phyloP scores from a whole-genome alignment of 2,329 filamentous ascomycete genomes.

The Pseudocercospora eumusae region DNA sequence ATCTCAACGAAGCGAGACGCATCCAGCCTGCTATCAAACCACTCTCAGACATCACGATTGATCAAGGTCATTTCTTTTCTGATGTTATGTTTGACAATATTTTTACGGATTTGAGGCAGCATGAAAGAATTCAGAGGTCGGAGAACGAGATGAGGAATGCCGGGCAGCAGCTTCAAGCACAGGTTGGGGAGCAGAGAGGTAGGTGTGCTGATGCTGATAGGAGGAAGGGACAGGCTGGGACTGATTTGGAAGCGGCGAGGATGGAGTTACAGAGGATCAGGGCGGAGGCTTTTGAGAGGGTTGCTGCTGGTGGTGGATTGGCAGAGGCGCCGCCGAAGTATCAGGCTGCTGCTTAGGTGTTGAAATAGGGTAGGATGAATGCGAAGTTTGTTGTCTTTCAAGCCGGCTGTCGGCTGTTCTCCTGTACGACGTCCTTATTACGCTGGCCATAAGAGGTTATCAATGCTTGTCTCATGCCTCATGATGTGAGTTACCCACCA shows the following conservation, averaged over 20 bases:
- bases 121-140: slow-evolving; percentile 33
- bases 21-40: slow-evolving; percentile 30
- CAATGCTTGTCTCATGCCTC: neutral
- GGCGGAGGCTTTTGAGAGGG: slow-evolving; percentile 35
- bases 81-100: slow-evolving; percentile 39
- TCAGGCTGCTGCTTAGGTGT: neutral
- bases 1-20: slow-evolving; percentile 31
- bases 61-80: slow-evolving; percentile 35
- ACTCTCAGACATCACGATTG: slow-evolving; percentile 31
- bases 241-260: slow-evolving; percentile 30
- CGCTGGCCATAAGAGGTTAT: neutral
- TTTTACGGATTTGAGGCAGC: slow-evolving; percentile 31
- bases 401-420: neutral
- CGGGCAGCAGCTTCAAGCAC: slow-evolving; percentile 26
- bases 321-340: slow-evolving; percentile 18
- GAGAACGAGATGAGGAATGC: slow-evolving; percentile 31
- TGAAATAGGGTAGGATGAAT: neutral
- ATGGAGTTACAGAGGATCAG: slow-evolving; percentile 36
- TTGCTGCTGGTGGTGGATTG: slow-evolving; percentile 24
- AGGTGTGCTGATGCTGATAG: slow-evolving; percentile 22
- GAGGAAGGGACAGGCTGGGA: slow-evolving; percentile 24
- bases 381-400: neutral
- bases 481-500: neutral
- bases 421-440: neutral
- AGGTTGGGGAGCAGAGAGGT: slow-evolving; percentile 27